Percentiles rank a stretch among this genome's conserved stretches.
phyloP scores from a whole-genome alignment of 2,329 filamentous ascomycete species.

The Chaetomium sp. region DNA sequence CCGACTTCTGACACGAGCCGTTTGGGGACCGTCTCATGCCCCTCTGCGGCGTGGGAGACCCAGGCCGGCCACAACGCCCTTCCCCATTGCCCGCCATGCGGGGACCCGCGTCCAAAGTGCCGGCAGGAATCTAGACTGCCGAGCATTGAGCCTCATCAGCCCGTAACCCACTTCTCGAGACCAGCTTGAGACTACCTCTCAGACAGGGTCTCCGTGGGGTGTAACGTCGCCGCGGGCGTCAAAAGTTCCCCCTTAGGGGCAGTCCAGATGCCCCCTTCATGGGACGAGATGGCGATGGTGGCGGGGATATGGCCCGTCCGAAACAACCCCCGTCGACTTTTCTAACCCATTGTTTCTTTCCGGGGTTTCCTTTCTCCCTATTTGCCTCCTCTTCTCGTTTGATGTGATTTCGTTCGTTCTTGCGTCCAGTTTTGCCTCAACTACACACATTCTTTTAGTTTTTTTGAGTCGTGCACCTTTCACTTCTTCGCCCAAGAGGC shows the following conservation, averaged over 20 bases:
- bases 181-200: conserved; percentile 13
- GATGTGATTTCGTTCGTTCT: conserved; percentile 6
- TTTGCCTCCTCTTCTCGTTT: conserved; percentile 4
- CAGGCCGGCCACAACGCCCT: conserved; percentile 17
- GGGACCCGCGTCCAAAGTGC: not conserved
- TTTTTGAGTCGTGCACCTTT: conserved; percentile 7
- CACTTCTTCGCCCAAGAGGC: conserved; percentile 11
- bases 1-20: conserved; percentile 26
- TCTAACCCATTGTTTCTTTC: conserved; percentile 1
- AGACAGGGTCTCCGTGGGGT: conserved; percentile 9
- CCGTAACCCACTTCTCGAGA: conserved; percentile 11
- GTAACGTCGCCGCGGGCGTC: not conserved
- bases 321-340: conserved; percentile 8
- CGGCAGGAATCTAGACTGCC: not conserved
- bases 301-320: conserved; percentile 3
- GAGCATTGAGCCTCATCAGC: conserved; percentile 10
- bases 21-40: conserved; percentile 29
- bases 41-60: conserved; percentile 15
- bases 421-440: conserved; percentile 8
- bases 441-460: conserved; percentile 11
- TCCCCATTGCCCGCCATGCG: not conserved
- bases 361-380: not conserved
- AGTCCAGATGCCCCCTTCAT: not conserved
- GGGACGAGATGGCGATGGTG: not conserved
- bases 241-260: not conserved